A percentile compares a stretch with the other conserved stretches of the same genome.
phyloP scores from a whole-genome alignment of 352 stramenopile genomes.

The Pythium biforme region DNA sequence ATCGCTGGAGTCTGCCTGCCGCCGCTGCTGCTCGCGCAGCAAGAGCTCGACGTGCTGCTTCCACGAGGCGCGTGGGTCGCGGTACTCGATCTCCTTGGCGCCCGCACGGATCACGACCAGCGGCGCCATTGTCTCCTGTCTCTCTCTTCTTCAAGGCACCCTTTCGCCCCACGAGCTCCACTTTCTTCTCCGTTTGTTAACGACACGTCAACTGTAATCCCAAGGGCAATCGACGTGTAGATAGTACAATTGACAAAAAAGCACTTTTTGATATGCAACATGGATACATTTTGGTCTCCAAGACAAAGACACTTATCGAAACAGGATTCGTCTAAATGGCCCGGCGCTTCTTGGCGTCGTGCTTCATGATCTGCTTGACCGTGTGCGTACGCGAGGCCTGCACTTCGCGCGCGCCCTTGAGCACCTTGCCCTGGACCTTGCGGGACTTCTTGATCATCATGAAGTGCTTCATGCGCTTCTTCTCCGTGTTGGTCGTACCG shows the following conservation, averaged over 20 bases:
- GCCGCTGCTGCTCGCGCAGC: conserved; percentile 2
- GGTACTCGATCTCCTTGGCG: conserved; percentile 64
- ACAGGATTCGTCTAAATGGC: conserved; percentile 22
- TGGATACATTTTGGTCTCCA: conserved; percentile 3
- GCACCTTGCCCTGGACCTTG: conserved; percentile 87
- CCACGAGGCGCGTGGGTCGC: conserved; percentile 49
- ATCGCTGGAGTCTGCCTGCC: not conserved
- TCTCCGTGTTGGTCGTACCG: conserved; percentile 98
- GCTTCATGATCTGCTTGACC: conserved; percentile 77
- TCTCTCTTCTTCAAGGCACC: conserved; percentile 14
- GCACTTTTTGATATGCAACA: not conserved
- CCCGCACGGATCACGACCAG: conserved; percentile 70
- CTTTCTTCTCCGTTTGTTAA: conserved; percentile 8
- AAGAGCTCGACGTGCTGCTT: conserved; percentile 28
- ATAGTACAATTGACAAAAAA: conserved; percentile 15
- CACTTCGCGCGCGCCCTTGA: conserved; percentile 82
- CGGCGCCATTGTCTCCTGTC: conserved; percentile 45
- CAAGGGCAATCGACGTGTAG: conserved; percentile 12
- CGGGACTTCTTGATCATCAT: conserved; percentile 97
- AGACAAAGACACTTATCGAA: not conserved
- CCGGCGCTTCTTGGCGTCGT: conserved; percentile 79
- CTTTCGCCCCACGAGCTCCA: not conserved
- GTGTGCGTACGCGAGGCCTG: conserved; percentile 78
- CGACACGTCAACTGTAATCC: conserved; percentile 11
- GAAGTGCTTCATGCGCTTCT: conserved; percentile 97